Conservation (phyloP, 1,284 basidiomycete species). For the Irpex rosettiformis region DNA sequence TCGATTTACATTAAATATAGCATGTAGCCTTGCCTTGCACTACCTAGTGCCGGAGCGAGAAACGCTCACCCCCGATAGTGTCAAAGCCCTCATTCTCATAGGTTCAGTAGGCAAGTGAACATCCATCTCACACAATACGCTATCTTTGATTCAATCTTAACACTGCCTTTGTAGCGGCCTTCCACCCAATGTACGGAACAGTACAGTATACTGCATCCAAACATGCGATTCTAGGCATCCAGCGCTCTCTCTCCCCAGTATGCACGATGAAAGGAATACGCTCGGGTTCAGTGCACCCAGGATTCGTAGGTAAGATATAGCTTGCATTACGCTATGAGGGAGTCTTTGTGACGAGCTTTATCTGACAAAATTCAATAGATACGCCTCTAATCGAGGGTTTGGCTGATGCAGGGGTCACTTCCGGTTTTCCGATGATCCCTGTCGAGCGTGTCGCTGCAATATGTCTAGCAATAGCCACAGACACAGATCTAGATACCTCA, state of each 20-base stretch:
- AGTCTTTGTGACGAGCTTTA: too few relatives aligned
- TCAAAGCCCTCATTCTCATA: slow-evolving; percentile 50
- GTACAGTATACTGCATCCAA: slow-evolving; percentile 50
- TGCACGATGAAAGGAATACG: slow-evolving; percentile 39
- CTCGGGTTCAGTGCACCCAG: slow-evolving; percentile 48
- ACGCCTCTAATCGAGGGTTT: slow-evolving; percentile 22
- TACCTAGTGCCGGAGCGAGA: slow-evolving; percentile 35
- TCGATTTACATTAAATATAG: too few relatives aligned
- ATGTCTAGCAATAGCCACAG: slow-evolving; percentile 48
- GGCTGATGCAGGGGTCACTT: slow-evolving; percentile 35
- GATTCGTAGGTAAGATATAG: slow-evolving; percentile 5
- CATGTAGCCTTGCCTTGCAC: slow-evolving; percentile 45
- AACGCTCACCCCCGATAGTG: slow-evolving; percentile 24
- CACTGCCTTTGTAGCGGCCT: slow-evolving; percentile 44
- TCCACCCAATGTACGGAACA: slow-evolving; percentile 41
- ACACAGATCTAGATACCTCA: slow-evolving; percentile 34
- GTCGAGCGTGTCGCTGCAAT: slow-evolving; percentile 47
- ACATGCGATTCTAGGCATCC: slow-evolving; percentile 50
- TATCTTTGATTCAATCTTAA: too few relatives aligned
- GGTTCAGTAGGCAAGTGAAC: slow-evolving; percentile 49
- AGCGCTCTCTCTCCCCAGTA: slow-evolving; percentile 42
- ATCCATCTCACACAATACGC: not conserved
- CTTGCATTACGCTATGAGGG: too few relatives aligned
- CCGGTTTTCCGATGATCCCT: slow-evolving; percentile 50
- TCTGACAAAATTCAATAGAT: not conserved